Evolutionary conservation across 2,329 filamentous ascomycete genomes (phyloP), one percentile per base, ranked within the genome.

Genomic region (Colletotrichum coccodes): DNA sequence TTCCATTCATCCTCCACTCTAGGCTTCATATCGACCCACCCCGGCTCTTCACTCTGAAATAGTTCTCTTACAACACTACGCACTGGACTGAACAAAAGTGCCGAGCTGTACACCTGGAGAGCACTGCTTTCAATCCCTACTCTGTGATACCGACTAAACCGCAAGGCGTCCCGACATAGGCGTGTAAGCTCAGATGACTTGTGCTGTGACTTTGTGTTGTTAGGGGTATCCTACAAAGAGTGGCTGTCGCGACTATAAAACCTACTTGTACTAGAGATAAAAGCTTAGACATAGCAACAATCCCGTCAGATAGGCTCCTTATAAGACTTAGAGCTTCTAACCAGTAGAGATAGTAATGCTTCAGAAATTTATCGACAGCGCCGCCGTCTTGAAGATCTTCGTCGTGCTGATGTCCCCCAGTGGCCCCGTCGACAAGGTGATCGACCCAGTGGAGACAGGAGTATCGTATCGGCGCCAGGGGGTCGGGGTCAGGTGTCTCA

Each of bases 371-470:
- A 42, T n/a, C 12, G n/a, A 42, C 5, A 6, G 2, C 16, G 4
- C 38, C 38, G 18, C 38, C 7, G 38, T 42, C 16, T 6, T 14
- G 18, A 7, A 42, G 18, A 6, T 42, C 38, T n/a, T n/a, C 4
- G 18, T 6, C 16, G 14, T 42, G n/a, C n/a, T n/a, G n/a, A n/a
- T n/a, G n/a, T n/a, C n/a, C n/a, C n/a, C n/a, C 18, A n/a, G 6
- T 42, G 18, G 38, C 8, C 16, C 38, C 38, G 38, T 42, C 38
- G 12, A 16, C 38, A 14, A 42, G 16, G 38, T 80, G 77, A 49
- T 77, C 72, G 28, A 75, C 68, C 79, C 78, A 81, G 65, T 76
- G 77, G 44, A 79, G 60, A 62, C 76, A 79, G 8, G 76, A 73
- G 53, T 76, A 77, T 54, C 63, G 71, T 36, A 75, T 58, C 6